Conservation (phyloP, 2,329 filamentous ascomycete species). For the Mycosphaerella sp. region DNA sequence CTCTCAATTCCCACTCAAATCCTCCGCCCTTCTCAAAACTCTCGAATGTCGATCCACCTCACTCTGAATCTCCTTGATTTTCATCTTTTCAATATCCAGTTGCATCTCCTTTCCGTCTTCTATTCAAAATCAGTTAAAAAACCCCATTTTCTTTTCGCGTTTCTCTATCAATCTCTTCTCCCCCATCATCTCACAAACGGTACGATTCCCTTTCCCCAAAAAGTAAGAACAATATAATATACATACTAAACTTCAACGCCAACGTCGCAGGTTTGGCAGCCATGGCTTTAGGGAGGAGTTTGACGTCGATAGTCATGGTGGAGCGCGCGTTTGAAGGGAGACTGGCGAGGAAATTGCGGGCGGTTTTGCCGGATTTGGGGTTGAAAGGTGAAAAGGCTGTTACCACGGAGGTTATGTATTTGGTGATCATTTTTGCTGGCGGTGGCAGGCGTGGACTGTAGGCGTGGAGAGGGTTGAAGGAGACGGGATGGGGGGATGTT, state of each 20-base stretch:
- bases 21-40: constrained; percentile 72
- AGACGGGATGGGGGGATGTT: not conserved
- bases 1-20: constrained; percentile 50
- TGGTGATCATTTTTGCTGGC: constrained; percentile 68
- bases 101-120: constrained; percentile 90
- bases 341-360: constrained; percentile 78
- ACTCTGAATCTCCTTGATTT: constrained; percentile 78
- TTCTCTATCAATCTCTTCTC: no score
- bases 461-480: not conserved
- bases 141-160: not conserved
- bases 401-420: constrained; percentile 77
- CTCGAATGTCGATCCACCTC: constrained; percentile 89
- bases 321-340: constrained; percentile 73
- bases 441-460: not conserved
- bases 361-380: constrained; percentile 63
- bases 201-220: no score
- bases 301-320: constrained; percentile 70
- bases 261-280: constrained; percentile 65
- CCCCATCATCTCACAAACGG: no score
- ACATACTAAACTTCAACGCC: constrained; percentile 76
- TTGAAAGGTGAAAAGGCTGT: constrained; percentile 93
- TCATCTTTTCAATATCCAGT: constrained; percentile 72
- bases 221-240: no score
- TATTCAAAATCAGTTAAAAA: constrained; percentile 34
- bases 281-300: constrained; percentile 59